Evolutionary conservation across 2,329 filamentous ascomycete genomes (phyloP).

Genomic region (Exophiala sideris): DNA sequence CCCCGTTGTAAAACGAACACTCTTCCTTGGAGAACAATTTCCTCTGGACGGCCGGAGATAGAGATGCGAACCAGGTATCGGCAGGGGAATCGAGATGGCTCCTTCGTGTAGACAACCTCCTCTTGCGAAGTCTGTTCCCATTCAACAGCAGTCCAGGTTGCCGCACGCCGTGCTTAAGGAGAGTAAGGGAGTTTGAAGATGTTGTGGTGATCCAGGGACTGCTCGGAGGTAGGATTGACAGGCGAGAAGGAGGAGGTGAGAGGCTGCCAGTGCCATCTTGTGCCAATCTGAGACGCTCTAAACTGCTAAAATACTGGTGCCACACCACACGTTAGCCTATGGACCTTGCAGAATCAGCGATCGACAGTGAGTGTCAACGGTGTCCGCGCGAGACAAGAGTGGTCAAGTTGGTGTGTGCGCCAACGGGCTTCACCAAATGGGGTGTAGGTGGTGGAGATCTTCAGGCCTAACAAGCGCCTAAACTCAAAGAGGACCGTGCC

Average conservation of each 20-base stretch:
- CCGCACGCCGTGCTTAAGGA: constrained; percentile 6
- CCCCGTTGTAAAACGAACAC: constrained; percentile 58
- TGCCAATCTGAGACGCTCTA: constrained; percentile 34
- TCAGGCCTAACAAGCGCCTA: neutral
- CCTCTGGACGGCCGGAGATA: constrained; percentile 70
- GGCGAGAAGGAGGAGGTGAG: constrained; percentile 15
- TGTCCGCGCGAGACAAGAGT: constrained; percentile 8
- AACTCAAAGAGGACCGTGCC: constrained; percentile 12
- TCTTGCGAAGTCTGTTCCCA: constrained; percentile 12
- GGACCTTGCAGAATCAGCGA: constrained; percentile 21
- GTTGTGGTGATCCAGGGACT: constrained; percentile 6
- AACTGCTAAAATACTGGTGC: constrained; percentile 34
- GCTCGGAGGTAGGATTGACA: constrained; percentile 16
- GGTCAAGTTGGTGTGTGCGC: constrained; percentile 1
- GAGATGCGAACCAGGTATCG: constrained; percentile 64
- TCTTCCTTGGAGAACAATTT: constrained; percentile 71
- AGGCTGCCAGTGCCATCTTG: constrained; percentile 25
- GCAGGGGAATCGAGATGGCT: constrained; percentile 7
- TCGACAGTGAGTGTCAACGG: constrained; percentile 20
- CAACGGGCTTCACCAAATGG: too few species aligned
- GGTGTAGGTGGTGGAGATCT: constrained; percentile 1
- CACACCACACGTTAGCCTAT: constrained; percentile 27
- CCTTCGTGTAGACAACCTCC: constrained; percentile 14
- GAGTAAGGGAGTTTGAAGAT: constrained; percentile 7
- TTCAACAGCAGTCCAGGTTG: constrained; percentile 10